Conservation (phyloP, 768 basidiomycete species). For the Podaxis mareebaensis region DNA sequence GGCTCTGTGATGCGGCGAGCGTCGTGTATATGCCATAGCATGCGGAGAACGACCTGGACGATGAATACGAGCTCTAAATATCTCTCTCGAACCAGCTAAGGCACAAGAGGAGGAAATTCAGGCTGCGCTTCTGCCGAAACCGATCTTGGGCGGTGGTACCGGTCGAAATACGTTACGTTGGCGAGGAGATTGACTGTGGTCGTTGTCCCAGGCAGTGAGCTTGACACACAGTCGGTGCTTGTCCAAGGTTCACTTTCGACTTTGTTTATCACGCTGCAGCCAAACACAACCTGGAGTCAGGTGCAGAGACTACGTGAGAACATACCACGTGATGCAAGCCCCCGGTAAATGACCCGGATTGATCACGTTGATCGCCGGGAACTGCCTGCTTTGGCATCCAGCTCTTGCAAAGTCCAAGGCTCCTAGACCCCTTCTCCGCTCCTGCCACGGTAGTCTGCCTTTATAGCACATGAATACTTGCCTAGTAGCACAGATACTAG, state of each 20-base stretch:
- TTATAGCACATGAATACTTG: no score
- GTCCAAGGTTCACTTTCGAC: slow-evolving; percentile 38
- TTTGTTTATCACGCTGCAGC: slow-evolving; percentile 32
- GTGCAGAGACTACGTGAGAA: slow-evolving; percentile 24
- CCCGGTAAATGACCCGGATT: neutral
- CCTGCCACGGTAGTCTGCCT: neutral
- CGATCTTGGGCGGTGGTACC: neutral
- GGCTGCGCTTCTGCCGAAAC: neutral
- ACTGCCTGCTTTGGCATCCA: neutral
- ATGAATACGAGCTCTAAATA: slow-evolving; percentile 26
- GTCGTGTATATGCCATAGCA: slow-evolving; percentile 48
- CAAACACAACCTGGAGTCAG: slow-evolving; percentile 33
- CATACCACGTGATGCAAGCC: slow-evolving; percentile 17
- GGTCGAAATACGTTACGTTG: slow-evolving; percentile 5
- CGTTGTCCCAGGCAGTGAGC: slow-evolving; percentile 29
- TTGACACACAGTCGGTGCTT: slow-evolving; percentile 25
- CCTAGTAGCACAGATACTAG: no score
- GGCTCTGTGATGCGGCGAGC: slow-evolving; percentile 46
- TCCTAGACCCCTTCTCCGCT: neutral
- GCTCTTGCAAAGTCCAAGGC: no score
- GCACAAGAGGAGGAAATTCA: slow-evolving; percentile 17
- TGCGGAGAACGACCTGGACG: slow-evolving; percentile 1
- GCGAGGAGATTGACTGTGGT: slow-evolving; percentile 21
- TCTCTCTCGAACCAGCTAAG: slow-evolving; percentile 24
- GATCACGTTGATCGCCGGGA: neutral